Evolutionary conservation across 441 rosid species (phyloP).

Genomic region (Euphorbia schlechtendalii): DNA sequence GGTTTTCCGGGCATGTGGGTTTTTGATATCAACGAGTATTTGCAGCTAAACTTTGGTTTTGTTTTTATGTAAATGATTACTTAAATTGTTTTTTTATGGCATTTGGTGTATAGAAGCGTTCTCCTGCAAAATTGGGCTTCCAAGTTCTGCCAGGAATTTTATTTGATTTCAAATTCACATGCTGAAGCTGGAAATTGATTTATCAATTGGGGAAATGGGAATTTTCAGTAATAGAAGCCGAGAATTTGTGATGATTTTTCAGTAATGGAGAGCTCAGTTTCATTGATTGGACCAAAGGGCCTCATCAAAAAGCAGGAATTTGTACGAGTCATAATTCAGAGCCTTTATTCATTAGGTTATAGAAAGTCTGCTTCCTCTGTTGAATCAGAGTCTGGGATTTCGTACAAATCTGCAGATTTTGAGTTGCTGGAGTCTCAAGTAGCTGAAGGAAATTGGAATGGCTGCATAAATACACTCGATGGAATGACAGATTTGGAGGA

Average conservation of each 20-base stretch:
- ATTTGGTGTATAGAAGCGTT: background rate
- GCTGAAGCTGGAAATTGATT: conserved; percentile 9
- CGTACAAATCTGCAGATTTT: conserved; percentile 37
- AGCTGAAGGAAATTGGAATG: conserved; percentile 60
- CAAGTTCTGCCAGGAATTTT: background rate
- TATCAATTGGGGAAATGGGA: conserved; percentile 21
- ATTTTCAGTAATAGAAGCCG: conserved; percentile 13
- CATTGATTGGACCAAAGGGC: conserved; percentile 51
- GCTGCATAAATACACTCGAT: conserved; percentile 39
- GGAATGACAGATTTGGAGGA: conserved; percentile 33
- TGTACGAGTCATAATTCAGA: conserved; percentile 55
- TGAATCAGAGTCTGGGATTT: conserved; percentile 58
- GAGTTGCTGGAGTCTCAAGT: conserved; percentile 53
- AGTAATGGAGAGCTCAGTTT: conserved; percentile 47
- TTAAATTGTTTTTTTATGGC: background rate
- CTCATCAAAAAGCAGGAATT: conserved; percentile 56
- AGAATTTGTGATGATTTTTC: conserved; percentile 15
- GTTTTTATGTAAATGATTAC: background rate
- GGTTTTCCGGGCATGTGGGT: conserved; percentile 6
- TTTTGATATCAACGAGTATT: background rate
- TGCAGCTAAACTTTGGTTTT: background rate
- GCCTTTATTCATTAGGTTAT: conserved; percentile 67
- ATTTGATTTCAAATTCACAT: background rate
- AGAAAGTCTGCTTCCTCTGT: conserved; percentile 57
- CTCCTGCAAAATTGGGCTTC: conserved; percentile 10